These are phyloP conservation scores for Naumovozyma baii DNA, from an alignment of 805 yeast genomes.

Conservation along the genomic window DNA sequence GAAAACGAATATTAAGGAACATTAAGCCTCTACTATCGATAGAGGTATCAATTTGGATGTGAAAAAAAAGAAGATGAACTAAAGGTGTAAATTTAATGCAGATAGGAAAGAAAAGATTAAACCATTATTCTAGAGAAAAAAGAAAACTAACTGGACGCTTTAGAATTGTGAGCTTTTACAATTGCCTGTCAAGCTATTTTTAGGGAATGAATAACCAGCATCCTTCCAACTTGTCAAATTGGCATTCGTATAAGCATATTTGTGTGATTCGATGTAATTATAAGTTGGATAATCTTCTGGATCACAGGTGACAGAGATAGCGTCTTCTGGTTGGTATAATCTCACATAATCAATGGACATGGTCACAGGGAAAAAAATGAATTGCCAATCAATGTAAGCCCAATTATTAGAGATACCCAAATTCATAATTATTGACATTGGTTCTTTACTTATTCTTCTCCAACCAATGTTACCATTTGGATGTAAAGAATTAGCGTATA, in stretches of 20 bases:
- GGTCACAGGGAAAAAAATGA: constrained; percentile 65
- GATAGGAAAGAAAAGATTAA: no score
- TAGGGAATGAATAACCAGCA: constrained; percentile 68
- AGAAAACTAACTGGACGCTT: no score
- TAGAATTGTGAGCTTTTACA: constrained; percentile 23
- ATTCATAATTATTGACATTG: constrained; percentile 83
- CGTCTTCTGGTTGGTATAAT: constrained; percentile 74
- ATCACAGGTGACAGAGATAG: constrained; percentile 64
- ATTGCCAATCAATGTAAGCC: constrained; percentile 90
- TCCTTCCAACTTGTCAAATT: constrained; percentile 66
- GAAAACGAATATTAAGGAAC: no score
- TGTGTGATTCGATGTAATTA: constrained; percentile 68
- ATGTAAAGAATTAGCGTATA: constrained; percentile 64
- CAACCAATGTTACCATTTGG: constrained; percentile 87
- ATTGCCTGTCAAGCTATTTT: constrained; percentile 46
- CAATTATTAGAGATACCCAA: constrained; percentile 86
- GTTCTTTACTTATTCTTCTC: constrained; percentile 79
- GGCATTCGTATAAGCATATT: constrained; percentile 54
- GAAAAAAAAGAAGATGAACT: no score
- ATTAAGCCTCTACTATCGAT: no score
- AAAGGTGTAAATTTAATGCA: no score
- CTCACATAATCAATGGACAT: constrained; percentile 80
- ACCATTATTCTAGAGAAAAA: no score
- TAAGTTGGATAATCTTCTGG: constrained; percentile 78
- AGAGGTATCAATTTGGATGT: no score